Percentiles rank a stretch among this genome's conserved stretches.
phyloP scores from a whole-genome alignment of 2,329 filamentous ascomycete species.

The Magnaporthiopsis poae region DNA sequence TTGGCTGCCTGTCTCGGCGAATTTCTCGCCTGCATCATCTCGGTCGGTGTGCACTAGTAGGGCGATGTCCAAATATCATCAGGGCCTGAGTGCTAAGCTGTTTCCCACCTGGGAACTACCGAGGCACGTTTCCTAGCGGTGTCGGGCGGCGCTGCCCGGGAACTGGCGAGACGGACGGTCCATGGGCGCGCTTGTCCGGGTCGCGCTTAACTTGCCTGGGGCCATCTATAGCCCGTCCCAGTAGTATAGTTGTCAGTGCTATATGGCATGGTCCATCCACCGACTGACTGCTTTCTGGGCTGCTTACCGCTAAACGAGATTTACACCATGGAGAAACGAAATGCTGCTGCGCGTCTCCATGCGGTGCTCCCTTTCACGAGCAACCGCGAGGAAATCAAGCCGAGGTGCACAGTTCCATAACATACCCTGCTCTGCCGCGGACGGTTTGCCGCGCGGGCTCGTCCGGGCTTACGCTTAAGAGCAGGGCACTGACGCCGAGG shows the following conservation, averaged over 20 bases:
- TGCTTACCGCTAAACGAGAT: background rate
- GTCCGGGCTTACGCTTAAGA: background rate
- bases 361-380: background rate
- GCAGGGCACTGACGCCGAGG: too few relatives aligned
- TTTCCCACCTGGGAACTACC: background rate
- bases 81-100: background rate
- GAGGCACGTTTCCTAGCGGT: background rate
- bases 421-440: background rate
- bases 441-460: background rate
- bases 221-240: background rate
- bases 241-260: background rate
- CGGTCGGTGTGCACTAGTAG: background rate
- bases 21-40: background rate
- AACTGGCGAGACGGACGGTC: too few relatives aligned
- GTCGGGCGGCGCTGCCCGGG: background rate
- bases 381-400: background rate
- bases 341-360: background rate
- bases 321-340: background rate
- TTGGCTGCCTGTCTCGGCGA: background rate
- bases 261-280: background rate
- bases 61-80: background rate
- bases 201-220: background rate
- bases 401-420: background rate
- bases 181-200: background rate
- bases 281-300: background rate